Evolutionary conservation across 192 early-diverging fungal genomes (phyloP), one percentile per base, ranked within the genome.

Genomic region (Coemansia sp.): DNA sequence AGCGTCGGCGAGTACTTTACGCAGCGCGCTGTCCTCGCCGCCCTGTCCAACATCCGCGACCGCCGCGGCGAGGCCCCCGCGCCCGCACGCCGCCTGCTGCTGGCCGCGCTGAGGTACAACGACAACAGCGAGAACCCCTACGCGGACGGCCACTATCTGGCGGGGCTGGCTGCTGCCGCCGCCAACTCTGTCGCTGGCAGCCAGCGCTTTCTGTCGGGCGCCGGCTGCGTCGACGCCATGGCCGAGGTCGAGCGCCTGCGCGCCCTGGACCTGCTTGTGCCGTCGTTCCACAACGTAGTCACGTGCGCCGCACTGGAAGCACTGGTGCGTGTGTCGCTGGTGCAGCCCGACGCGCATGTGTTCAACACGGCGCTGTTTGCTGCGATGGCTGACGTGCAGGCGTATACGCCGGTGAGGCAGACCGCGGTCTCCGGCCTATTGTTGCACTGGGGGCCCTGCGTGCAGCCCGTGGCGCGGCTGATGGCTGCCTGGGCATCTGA

Each of bases 121-220:
- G 95, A 98, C 77, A 99, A 98, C 70, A 89, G 91, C 50, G 89
- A 90, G 53, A 98, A 97, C 72, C 76, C 78, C 81, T 94, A 88
- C 48, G 89, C 93, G 1, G 95, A 97, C 62, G 84, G 86, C 64
- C 92, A 91, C 62, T 97, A 89, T 65, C 73, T 96, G 20, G 83
- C 88, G 11, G 85, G 84, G 1, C 70, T 95, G n/a, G 88, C 96
- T n/a, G 86, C 83, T 11, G 86, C 89, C 0, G 71, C 94, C 31
- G 89, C 87, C 19, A 84, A 91, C 68, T 69, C 88, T 0, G 76
- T 94, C 13, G 81, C 92, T 31, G 60, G 27, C 61, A 82, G 80
- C 71, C 27, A 3, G 22, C 60, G 75, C 15, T 82, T 82, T 45
- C 44, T 44, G 3, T 24, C 63, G 15, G 27, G 11, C 27, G 63